phyloP scores from a whole-genome alignment of 176 grass and related monocot species.

The Rhipidocladum racemiflorum region DNA sequence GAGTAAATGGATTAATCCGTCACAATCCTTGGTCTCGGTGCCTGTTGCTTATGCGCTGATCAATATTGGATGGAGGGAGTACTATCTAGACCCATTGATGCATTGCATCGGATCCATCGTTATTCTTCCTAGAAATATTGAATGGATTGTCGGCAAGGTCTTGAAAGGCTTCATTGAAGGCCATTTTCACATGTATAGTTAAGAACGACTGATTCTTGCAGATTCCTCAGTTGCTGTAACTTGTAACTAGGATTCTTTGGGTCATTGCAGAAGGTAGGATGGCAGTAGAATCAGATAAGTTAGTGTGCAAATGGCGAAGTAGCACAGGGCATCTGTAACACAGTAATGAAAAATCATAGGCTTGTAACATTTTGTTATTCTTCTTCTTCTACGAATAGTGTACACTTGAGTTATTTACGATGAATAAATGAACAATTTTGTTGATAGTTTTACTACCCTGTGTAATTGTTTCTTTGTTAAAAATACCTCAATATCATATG shows the following conservation, averaged over 20 bases:
- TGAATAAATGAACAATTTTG: constrained; percentile 32
- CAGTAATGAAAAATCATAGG: constrained; percentile 11
- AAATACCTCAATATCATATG: neutral
- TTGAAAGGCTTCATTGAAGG: neutral
- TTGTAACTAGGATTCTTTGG: constrained; percentile 26
- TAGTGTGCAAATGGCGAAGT: neutral
- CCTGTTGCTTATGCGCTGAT: too few species aligned
- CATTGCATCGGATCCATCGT: too few species aligned
- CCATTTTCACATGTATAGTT: constrained; percentile 34
- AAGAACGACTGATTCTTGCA: constrained; percentile 29
- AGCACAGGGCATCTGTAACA: constrained; percentile 26
- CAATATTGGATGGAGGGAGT: too few species aligned
- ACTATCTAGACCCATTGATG: too few species aligned
- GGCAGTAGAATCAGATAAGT: constrained; percentile 30
- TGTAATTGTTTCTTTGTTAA: neutral
- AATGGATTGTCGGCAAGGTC: neutral
- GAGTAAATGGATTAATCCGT: too few species aligned
- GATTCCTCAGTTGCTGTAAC: constrained; percentile 7
- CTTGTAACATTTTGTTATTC: neutral
- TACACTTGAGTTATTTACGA: neutral
- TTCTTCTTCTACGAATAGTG: neutral
- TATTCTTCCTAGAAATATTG: neutral
- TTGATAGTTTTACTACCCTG: neutral
- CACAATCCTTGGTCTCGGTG: too few species aligned
- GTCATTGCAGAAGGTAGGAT: constrained; percentile 31